A percentile compares a stretch with the other conserved stretches of the same genome.
These are phyloP conservation scores for Penicillium aurantiogriseum DNA, from an alignment of 2,329 filamentous ascomycete genomes.

Conservation along the genomic window DNA sequence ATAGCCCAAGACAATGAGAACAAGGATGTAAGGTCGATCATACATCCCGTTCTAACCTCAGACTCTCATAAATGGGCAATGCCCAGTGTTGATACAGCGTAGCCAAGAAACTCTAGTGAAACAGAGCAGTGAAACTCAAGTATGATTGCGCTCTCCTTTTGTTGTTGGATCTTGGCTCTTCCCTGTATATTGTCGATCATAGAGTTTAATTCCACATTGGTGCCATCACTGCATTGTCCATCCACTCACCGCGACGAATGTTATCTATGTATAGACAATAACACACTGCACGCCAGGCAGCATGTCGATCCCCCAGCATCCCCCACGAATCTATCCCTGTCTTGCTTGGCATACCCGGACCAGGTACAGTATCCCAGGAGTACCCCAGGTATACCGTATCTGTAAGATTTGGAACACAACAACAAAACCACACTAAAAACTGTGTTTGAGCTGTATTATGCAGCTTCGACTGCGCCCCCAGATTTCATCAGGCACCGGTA, in stretches of 20 bases:
- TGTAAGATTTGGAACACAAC: not conserved
- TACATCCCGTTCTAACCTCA: not conserved
- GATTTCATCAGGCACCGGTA: not conserved
- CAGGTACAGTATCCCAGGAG: not conserved
- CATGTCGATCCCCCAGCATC: slow-evolving; percentile 3
- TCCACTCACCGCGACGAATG: not conserved
- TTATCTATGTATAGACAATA: slow-evolving; percentile 4
- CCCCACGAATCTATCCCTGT: slow-evolving; percentile 10
- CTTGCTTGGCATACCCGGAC: slow-evolving; percentile 3
- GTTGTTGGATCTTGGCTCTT: slow-evolving; percentile 1
- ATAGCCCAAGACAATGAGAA: not conserved
- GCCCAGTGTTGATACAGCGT: not conserved
- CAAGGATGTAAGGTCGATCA: not conserved
- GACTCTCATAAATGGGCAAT: not conserved
- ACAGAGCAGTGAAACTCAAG: not conserved
- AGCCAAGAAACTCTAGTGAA: slow-evolving; percentile 6
- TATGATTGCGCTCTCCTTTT: not conserved
- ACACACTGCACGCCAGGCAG: not conserved
- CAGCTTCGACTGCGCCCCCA: not conserved
- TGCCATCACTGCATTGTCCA: not conserved
- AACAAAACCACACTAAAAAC: not conserved
- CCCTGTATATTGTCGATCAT: slow-evolving; percentile 6
- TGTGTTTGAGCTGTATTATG: not conserved
- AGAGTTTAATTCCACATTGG: not conserved
- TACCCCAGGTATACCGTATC: not conserved